Base-by-base conservation (phyloP, 805 yeast species). In the Nakazawaea holstii region DNA sequence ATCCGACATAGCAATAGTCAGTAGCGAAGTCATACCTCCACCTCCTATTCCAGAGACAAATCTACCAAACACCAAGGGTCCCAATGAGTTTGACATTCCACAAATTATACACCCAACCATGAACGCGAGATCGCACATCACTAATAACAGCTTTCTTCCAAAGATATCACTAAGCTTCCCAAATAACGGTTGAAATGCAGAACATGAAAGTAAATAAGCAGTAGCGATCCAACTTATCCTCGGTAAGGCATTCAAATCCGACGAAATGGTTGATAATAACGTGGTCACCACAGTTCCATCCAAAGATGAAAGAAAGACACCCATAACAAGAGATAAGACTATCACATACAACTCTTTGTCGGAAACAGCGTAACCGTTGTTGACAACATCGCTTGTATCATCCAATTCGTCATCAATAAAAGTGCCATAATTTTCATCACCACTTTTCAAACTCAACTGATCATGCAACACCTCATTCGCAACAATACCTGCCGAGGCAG, bases 1-100 rank as follows among this genome's bases (percentile, higher is more conserved):
- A 61, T 90, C 97, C 45, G 87, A 79, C 63, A 86, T 77, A 10
- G 88, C 76, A 48, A 90, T 86, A 11, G 95, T 84, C 37, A 86
- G 77, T 53, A 89, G 67, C 0, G 94, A 77, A 49, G 84, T 82
- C 57, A 89, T 75, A 1, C 97, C 97, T 2, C 92, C 89, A n/a
- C 95, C 96, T 10, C 96, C 96, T 53, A 87, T 75, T 7, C 97
- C 97, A 32, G 95, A 80, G 44, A 90, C 69, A 52, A 88, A 82
- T 54, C 90, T 66, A 6, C 84, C 76, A 28, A 67, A 43, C 7
- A 82, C 77, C 52, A 84, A 68, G 46, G 70, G 54, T 39, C 66
- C 53, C 11, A 82, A 72, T 11, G 75, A 65, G 40, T 67, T 64
- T 1, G 84, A 74, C 1, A 71, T 33, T 5, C 77, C 80, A 59